Evolutionary conservation across 352 stramenopile genomes (phyloP), one percentile per base, ranked within the genome.

Genomic region (Pythium coloratum): DNA sequence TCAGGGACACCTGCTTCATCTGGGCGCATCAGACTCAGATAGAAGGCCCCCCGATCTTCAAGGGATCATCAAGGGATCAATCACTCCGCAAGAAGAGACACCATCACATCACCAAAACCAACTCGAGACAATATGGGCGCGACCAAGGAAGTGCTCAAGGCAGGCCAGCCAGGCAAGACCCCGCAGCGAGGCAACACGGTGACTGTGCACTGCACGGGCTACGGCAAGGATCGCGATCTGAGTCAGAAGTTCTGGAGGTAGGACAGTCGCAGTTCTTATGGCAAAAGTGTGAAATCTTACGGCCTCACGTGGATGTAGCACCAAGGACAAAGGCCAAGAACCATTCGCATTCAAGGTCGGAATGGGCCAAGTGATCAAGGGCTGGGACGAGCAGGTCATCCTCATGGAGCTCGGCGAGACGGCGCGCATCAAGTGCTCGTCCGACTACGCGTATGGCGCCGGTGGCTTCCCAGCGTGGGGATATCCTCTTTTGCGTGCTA

Each of bases 361-460:
- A 0, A 71, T 97, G 26, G 91, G 94, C 42, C 78, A 94, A 54
- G 96, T 99, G 59, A 99, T 98, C 76, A 96, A 94, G 60, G 96
- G 93, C 47, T 99, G 96, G 96, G 96, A 99, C 71, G 92, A 98
- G 72, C 83, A 88, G 24, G 91, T 98, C 30, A 60, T 89, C 20
- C 59, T 70, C 53, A 94, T 95, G 90, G 86, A 87, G 44, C 71
- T 98, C 20, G 94, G 93, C 32, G 96, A 99, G 75, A 78, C 80
- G 40, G 89, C 94, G 34, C 91, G 83, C 42, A 89, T 99, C 62
- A 96, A 90, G 62, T 98, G 92, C 73, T 90, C 90, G 20, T 92
- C 94, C 18, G 94, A 99, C 80, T 98, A 98, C 80, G 95, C 94
- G 56, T 99, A 99, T 77, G 96, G 96, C 55, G 69, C 81, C 0